Evolutionary conservation across 1,284 basidiomycete species (phyloP), one percentile per base, ranked within the genome.

Genomic region (Pholiota adiposa): DNA sequence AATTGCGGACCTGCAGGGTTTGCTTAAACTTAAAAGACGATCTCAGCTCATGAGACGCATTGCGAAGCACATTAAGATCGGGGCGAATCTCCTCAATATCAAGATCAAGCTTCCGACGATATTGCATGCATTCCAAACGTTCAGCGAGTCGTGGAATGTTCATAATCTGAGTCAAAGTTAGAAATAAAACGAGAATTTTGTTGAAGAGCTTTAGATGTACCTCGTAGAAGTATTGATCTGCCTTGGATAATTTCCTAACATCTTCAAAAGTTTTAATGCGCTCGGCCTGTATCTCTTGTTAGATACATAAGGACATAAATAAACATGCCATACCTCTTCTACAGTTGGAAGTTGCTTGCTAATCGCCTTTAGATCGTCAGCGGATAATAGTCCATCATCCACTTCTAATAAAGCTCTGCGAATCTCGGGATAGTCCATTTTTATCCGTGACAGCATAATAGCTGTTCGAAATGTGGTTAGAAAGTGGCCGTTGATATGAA

Each of bases 81-180:
- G 93, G 93, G 36, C 90, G 84, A 41, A 93, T 82, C 75, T 97
- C 95, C 61, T 89, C 92, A 36, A 96, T 80, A 33, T 94, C 92
- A 48, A 94, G 69, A 56, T 96, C 92, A 21, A 97, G 83, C 63
- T 87, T 89, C 21, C 87, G 83, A 21, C 93, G 86, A 73, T 92
- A 96, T 14, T 95, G 72, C 89, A 96, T 94, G 67, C 88, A 90
- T 5, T 88, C 85, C 33, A 96, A 73, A 2, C 95, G 83, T 64
- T 90, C 83, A 3, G 83, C 70, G 5, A 97, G 80, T 21, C 92
- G 80, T 1, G 94, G 92, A 48, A 97, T 89, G 2, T 77, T 78
- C 75, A 90, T 89, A 63, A 97, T 90, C 88, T 95, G 2, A 63
- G 58, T 29, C 63, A 44, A 19, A 2, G 6, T 52, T 54, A n/a